phyloP scores from a whole-genome alignment of 257 asterid species.

The Jasminum sambac region DNA sequence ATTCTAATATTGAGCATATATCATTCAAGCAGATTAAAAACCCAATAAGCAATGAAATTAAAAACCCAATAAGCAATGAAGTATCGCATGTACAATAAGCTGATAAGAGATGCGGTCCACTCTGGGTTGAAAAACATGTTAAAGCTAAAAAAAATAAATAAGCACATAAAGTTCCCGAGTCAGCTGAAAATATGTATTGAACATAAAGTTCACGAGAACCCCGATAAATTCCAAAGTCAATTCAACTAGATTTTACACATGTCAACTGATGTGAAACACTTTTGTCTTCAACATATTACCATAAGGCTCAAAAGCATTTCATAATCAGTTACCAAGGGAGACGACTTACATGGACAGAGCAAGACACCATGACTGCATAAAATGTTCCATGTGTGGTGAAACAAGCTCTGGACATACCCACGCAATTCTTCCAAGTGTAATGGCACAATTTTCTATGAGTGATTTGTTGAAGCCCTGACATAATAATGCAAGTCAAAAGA shows the following conservation, averaged over 20 bases:
- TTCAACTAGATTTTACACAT: conserved; percentile 8
- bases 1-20: background rate
- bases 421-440: conserved; percentile 89
- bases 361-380: conserved; percentile 90
- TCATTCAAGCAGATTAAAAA: background rate
- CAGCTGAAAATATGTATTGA: background rate
- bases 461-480: conserved; percentile 83
- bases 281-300: conserved; percentile 5
- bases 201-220: conserved; percentile 5
- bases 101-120: too few species aligned
- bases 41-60: too few species aligned
- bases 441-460: conserved; percentile 88
- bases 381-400: conserved; percentile 95
- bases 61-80: background rate
- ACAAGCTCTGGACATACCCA: conserved; percentile 95
- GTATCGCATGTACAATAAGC: background rate
- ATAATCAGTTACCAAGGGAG: conserved; percentile 8
- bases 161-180: background rate
- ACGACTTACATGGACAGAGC: conserved; percentile 83
- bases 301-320: conserved; percentile 5
- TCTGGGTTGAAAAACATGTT: background rate
- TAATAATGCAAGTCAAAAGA: conserved; percentile 33
- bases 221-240: background rate
- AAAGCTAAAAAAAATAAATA: background rate
- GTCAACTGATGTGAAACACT: conserved; percentile 4